Conservation (phyloP, 2,329 filamentous ascomycete species). For the Sporothrix globosa region DNA sequence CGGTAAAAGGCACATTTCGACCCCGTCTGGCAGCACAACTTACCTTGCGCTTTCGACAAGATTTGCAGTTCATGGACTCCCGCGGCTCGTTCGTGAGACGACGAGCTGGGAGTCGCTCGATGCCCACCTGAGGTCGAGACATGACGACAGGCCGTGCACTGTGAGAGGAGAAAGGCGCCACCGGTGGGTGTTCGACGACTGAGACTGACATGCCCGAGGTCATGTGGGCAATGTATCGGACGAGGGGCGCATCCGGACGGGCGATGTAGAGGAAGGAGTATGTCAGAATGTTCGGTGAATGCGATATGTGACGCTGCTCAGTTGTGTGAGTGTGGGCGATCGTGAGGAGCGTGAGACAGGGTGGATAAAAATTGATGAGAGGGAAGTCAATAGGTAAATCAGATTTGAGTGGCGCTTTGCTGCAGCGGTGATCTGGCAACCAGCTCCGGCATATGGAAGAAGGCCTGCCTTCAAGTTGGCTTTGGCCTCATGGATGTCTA, state of each 20-base stretch:
- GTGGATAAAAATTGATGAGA: not conserved
- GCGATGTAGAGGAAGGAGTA: not conserved
- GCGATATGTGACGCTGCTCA: not conserved
- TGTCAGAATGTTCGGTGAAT: not conserved
- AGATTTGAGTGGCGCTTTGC: not conserved
- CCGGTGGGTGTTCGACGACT: constrained; percentile 48
- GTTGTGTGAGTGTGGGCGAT: not conserved
- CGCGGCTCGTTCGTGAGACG: constrained; percentile 74
- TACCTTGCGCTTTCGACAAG: constrained; percentile 89
- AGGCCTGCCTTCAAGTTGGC: constrained; percentile 6
- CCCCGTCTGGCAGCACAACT: constrained; percentile 34
- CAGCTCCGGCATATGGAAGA: not conserved
- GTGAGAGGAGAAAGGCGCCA: constrained; percentile 44
- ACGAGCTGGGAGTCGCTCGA: constrained; percentile 74
- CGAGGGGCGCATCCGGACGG: constrained; percentile 17
- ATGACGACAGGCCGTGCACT: constrained; percentile 58
- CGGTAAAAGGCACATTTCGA: not conserved
- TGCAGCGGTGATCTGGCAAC: not conserved
- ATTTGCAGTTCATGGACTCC: constrained; percentile 96
- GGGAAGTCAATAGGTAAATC: not conserved
- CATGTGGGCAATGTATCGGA: constrained; percentile 7
- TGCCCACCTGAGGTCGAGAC: constrained; percentile 77
- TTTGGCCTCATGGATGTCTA: not conserved
- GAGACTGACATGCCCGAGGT: constrained; percentile 47
- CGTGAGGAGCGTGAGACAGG: not conserved